Conservation (phyloP, 2,329 filamentous ascomycete species). For the Phialophora macrospora region DNA sequence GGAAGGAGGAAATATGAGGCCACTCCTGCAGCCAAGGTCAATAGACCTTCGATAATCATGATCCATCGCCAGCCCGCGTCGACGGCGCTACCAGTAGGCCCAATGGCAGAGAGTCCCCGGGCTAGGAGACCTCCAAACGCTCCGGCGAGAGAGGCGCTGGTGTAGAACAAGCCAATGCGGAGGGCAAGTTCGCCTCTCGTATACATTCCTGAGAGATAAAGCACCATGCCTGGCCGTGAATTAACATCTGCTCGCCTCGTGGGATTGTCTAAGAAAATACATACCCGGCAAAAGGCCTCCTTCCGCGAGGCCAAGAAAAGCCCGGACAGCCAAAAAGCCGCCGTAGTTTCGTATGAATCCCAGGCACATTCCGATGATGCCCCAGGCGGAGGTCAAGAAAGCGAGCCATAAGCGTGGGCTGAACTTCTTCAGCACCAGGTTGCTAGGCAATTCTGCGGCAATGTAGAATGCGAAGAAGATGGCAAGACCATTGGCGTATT, state of each 20-base stretch:
- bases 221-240: slow-evolving; percentile 43
- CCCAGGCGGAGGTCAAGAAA: slow-evolving; percentile 37
- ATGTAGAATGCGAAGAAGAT: slow-evolving; percentile 69
- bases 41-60: slow-evolving; percentile 44
- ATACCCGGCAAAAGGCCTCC: slow-evolving; percentile 48
- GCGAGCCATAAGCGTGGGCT: slow-evolving; percentile 60
- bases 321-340: slow-evolving; percentile 54
- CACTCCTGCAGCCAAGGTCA: slow-evolving; percentile 41
- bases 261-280: background rate
- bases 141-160: slow-evolving; percentile 76
- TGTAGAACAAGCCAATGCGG: slow-evolving; percentile 81
- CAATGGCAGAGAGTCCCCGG: slow-evolving; percentile 83
- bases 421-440: slow-evolving; percentile 52
- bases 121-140: slow-evolving; percentile 87
- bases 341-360: slow-evolving; percentile 44
- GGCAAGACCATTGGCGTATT: slow-evolving; percentile 70
- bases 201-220: slow-evolving; percentile 62
- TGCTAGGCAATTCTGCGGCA: slow-evolving; percentile 45
- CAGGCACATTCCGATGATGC: slow-evolving; percentile 31
- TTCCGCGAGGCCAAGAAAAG: slow-evolving; percentile 53
- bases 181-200: slow-evolving; percentile 77
- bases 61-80: slow-evolving; percentile 49
- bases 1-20: slow-evolving; percentile 64
- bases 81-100: slow-evolving; percentile 52
- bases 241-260: background rate